A percentile compares a stretch with the other conserved stretches of the same genome.
These are phyloP conservation scores for Backusella parvicylindrica DNA, from an alignment of 192 early-diverging fungal species.

Conservation along the genomic window DNA sequence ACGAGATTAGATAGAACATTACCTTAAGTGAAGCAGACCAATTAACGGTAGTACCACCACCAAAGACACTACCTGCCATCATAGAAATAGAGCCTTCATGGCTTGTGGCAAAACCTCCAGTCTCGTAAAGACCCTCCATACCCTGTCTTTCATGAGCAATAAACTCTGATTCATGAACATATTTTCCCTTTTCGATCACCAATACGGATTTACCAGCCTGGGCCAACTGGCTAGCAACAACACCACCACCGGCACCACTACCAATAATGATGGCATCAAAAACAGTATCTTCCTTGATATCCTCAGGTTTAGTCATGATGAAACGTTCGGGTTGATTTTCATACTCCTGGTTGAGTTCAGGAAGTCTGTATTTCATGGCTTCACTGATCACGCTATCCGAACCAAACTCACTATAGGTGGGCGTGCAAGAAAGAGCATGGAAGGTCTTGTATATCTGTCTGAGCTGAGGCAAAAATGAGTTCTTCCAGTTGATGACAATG, in stretches of 20 bases:
- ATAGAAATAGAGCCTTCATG: constrained; percentile 52
- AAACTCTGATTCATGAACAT: constrained; percentile 51
- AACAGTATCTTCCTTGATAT: neutral
- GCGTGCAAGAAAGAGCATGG: constrained; percentile 6
- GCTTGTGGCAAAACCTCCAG: constrained; percentile 39
- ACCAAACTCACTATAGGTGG: constrained; percentile 10
- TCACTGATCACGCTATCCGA: constrained; percentile 46
- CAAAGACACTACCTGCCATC: constrained; percentile 63
- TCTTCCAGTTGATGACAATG: constrained; percentile 23
- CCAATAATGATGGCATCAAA: constrained; percentile 70
- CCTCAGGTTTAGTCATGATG: neutral
- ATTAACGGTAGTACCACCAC: constrained; percentile 73
- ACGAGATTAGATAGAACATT: constrained; percentile 12
- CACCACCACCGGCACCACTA: constrained; percentile 65
- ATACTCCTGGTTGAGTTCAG: constrained; percentile 12
- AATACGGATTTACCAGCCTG: constrained; percentile 61
- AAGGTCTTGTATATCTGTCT: constrained; percentile 36
- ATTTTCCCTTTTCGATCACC: constrained; percentile 70
- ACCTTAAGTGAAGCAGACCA: constrained; percentile 58
- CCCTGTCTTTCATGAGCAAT: constrained; percentile 47
- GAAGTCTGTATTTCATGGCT: constrained; percentile 51
- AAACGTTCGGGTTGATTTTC: neutral
- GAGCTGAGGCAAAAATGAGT: constrained; percentile 16
- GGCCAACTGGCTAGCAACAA: constrained; percentile 61
- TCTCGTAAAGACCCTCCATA: constrained; percentile 53